Evolutionary conservation across 2,329 filamentous ascomycete species (phyloP), one percentile per base, ranked within the genome.

Genomic region (Tolypocladium cylindrosporum): DNA sequence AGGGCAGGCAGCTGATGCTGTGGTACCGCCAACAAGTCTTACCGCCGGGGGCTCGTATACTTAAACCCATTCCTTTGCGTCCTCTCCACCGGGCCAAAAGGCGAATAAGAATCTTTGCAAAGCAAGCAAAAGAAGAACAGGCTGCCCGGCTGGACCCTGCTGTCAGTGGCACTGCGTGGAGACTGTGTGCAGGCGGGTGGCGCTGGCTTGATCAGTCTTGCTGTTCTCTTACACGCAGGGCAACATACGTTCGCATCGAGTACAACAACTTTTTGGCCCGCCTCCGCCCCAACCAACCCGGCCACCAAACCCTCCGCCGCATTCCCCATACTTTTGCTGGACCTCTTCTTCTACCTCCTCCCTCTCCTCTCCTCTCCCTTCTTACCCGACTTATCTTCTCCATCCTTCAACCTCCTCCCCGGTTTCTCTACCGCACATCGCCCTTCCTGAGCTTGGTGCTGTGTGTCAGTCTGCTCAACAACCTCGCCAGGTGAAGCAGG

Each of bases 261-360:
- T 37, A 52, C 48, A 36, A 51, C 48, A 67, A 67, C 57, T 31
- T 60, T 55, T 31, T 55, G 57, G 53, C 45, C 57, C 57, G 57
- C 57, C 52, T 58, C 57, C 53, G 57, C 53, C 57, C 57, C 53
- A 55, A 55, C 57, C 57, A 55, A 55, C 53, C 36, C 48, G 48
- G 45, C 45, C 43, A n/a, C 37, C 24, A 34, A 14, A 7, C 16
- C 37, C 37, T 39, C 36, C 39, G 19, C 24, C 40, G 13, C 54
- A 37, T 45, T 51, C 53, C 57, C 53, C 57, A 58, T 58, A 43
- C 52, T 55, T 58, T 55, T 51, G 13, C 41, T 55, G 43, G 14
- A n/a, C 34, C 41, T 34, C 31, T 41, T 57, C 40, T 40, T 34
- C 51, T 54, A 34, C 50, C 39, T 21, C 13, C 55, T 52, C 31